Evolutionary conservation across 176 grass and related monocot species (phyloP).

Genomic region (Phoenix roebelenii): DNA sequence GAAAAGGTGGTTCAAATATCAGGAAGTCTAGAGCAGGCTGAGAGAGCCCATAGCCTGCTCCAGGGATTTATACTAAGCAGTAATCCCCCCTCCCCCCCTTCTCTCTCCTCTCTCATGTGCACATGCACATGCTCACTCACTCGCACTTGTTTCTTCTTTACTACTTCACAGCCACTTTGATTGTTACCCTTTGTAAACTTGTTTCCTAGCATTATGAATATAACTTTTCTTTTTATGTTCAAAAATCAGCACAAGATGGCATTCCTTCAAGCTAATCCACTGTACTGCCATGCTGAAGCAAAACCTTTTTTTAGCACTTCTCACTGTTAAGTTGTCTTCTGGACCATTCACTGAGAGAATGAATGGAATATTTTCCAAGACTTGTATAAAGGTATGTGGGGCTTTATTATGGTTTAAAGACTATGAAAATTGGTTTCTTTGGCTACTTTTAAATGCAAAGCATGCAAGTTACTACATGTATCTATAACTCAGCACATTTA

Average conservation of each 20-base stretch:
- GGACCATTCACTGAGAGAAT: too few relatives aligned
- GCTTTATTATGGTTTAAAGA: too few relatives aligned
- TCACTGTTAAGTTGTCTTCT: too few relatives aligned
- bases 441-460: too few relatives aligned
- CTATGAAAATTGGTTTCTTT: too few relatives aligned
- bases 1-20: constrained; percentile 89
- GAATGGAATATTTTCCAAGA: too few relatives aligned
- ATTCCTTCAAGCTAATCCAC: constrained; percentile 6
- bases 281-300: not conserved
- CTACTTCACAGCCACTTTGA: too few relatives aligned
- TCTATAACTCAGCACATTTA: too few relatives aligned
- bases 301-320: too few relatives aligned
- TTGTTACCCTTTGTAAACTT: not conserved
- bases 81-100: constrained; percentile 17
- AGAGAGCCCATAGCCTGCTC: constrained; percentile 79
- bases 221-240: not conserved
- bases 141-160: too few relatives aligned
- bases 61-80: constrained; percentile 96
- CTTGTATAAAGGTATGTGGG: too few relatives aligned
- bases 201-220: not conserved
- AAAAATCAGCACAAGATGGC: constrained; percentile 10
- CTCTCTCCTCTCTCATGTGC: not conserved
- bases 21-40: constrained; percentile 82
- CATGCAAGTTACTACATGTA: too few relatives aligned
- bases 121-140: not conserved